These are phyloP conservation scores for Prosopis cineraria DNA, from an alignment of 306 rosid species.

Conservation along the genomic window DNA sequence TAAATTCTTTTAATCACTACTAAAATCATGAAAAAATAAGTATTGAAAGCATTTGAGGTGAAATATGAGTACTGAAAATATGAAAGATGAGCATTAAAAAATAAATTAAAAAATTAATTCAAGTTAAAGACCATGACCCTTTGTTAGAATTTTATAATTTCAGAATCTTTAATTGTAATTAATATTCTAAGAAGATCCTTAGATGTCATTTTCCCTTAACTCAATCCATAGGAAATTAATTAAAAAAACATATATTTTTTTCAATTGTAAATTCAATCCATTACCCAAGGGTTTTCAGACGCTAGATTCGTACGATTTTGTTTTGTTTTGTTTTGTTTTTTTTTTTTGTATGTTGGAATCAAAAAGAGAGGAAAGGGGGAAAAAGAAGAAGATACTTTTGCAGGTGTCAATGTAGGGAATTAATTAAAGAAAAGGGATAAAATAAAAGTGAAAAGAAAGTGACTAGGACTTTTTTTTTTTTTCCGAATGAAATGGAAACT, in stretches of 20 bases:
- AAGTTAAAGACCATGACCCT: too few relatives aligned
- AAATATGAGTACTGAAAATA: too few relatives aligned
- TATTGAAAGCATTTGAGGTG: too few relatives aligned
- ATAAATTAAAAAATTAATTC: too few relatives aligned
- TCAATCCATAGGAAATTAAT: neutral
- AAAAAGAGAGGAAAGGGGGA: neutral
- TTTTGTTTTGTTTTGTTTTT: neutral
- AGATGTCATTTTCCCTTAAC: too few relatives aligned
- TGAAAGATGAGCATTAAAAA: too few relatives aligned
- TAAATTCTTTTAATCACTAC: too few relatives aligned
- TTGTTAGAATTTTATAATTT: too few relatives aligned
- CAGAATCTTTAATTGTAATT: too few relatives aligned
- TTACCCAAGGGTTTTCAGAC: neutral
- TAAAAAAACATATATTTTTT: neutral
- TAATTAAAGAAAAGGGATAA: conserved; percentile 6
- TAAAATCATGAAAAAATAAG: too few relatives aligned
- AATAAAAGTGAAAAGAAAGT: neutral
- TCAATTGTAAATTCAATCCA: conserved; percentile 25
- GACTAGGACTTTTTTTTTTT: neutral
- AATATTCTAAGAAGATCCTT: too few relatives aligned
- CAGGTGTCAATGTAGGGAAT: neutral
- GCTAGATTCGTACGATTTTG: neutral
- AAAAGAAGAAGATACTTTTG: neutral
- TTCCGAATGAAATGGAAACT: neutral
- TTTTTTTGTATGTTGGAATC: neutral